phyloP scores from a whole-genome alignment of 495 filamentous ascomycete genomes.

The Bombardia bombarda region DNA sequence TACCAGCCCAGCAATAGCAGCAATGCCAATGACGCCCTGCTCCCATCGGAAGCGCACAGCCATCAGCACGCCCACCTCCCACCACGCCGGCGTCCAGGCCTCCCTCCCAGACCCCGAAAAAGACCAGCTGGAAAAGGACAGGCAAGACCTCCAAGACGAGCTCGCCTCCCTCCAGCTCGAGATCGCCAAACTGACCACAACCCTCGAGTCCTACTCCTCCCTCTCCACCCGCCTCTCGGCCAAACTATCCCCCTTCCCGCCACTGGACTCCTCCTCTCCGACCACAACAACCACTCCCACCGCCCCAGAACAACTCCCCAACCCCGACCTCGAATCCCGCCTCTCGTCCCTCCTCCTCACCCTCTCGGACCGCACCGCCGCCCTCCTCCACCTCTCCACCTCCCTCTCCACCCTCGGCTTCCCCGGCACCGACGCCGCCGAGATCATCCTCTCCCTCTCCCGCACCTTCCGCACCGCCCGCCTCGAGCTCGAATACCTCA shows the following conservation, averaged over 20 bases:
- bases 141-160: no score
- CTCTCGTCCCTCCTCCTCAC: slow-evolving; percentile 25
- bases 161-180: slow-evolving; percentile 32
- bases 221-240: slow-evolving; percentile 24
- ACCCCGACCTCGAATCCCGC: slow-evolving; percentile 24
- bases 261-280: not conserved
- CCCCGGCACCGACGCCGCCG: slow-evolving; percentile 33
- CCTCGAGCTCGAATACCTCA: slow-evolving; percentile 56
- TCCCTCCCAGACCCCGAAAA: slow-evolving; percentile 37
- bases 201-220: slow-evolving; percentile 28
- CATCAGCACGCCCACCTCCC: slow-evolving; percentile 4
- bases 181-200: slow-evolving; percentile 27
- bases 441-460: slow-evolving; percentile 45
- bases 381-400: slow-evolving; percentile 23
- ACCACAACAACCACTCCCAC: not conserved
- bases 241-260: slow-evolving; percentile 17
- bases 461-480: slow-evolving; percentile 55
- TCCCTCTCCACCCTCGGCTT: slow-evolving; percentile 49
- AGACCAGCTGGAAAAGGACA: slow-evolving; percentile 24
- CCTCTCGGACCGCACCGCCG: slow-evolving; percentile 32
- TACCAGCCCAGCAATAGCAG: slow-evolving; percentile 29
- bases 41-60: no score
- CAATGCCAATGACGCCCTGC: slow-evolving; percentile 26
- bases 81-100: slow-evolving; percentile 28
- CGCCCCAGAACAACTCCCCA: not conserved